phyloP scores from a whole-genome alignment of 2,329 filamentous ascomycete genomes.

The Dactylellina leptospora region DNA sequence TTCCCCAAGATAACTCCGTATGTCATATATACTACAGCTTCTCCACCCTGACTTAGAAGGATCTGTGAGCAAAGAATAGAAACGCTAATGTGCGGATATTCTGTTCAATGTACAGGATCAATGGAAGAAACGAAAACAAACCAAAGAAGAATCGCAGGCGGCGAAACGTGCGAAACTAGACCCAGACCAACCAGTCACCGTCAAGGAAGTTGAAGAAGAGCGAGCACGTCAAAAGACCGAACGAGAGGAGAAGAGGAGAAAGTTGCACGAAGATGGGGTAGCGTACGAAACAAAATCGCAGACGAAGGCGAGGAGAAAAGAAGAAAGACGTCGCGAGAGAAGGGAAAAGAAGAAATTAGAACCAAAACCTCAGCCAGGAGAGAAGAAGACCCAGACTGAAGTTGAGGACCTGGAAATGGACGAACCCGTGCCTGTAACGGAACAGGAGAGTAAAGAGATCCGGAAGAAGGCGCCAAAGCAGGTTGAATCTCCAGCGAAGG shows the following conservation, averaged over 20 bases:
- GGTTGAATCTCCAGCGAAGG: constrained; percentile 20
- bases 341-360: constrained; percentile 33
- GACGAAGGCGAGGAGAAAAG: constrained; percentile 66
- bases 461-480: constrained; percentile 25
- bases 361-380: constrained; percentile 8
- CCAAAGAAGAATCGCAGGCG: constrained; percentile 83
- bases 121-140: constrained; percentile 95
- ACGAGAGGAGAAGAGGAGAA: constrained; percentile 63
- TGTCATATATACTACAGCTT: constrained; percentile 59
- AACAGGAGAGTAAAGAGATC: constrained; percentile 7
- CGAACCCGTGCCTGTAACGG: neutral
- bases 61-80: neutral
- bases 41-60: too few species aligned
- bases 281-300: constrained; percentile 62
- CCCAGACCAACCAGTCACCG: constrained; percentile 81
- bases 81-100: constrained; percentile 15
- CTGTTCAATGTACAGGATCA: constrained; percentile 72
- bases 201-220: constrained; percentile 92
- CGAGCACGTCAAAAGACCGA: constrained; percentile 84
- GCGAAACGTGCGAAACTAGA: constrained; percentile 90
- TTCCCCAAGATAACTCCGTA: constrained; percentile 84
- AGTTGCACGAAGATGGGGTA: constrained; percentile 61
- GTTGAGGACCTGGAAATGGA: neutral
- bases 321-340: constrained; percentile 51
- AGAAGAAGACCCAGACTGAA: neutral